Evolutionary conservation across 2,329 filamentous ascomycete genomes (phyloP).

Genomic region (Pyrenophora graminea): DNA sequence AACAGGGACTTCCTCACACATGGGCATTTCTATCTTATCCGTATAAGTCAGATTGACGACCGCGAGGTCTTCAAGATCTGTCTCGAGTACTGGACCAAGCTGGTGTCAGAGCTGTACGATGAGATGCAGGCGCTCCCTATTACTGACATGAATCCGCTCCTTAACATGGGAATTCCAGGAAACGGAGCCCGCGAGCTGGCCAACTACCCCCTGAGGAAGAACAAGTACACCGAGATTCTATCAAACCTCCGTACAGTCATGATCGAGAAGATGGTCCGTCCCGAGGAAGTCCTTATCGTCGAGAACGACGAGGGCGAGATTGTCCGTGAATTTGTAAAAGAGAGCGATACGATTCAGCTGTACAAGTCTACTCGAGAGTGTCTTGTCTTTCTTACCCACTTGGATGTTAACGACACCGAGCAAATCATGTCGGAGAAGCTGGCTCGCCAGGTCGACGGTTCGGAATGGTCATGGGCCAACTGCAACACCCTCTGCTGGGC

Average conservation of each 20-base stretch:
- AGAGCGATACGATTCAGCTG: conserved; percentile 97
- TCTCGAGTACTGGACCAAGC: conserved; percentile 97
- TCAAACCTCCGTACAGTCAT: conserved; percentile 95
- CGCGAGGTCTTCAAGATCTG: conserved; percentile 99
- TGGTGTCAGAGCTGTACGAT: conserved; percentile 96
- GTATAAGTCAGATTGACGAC: conserved; percentile 98
- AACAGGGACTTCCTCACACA: conserved; percentile 95
- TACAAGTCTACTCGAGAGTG: conserved; percentile 99
- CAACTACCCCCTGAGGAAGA: conserved; percentile 92
- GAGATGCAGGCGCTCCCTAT: conserved; percentile 98
- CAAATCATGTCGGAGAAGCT: conserved; percentile 99
- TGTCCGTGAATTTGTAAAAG: conserved; percentile 98
- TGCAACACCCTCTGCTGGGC: conserved; percentile 99
- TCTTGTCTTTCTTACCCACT: conserved; percentile 92
- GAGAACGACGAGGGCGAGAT: conserved; percentile 99
- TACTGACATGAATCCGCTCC: conserved; percentile 86
- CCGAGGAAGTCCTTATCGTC: conserved; percentile 97
- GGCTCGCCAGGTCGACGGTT: conserved; percentile 88
- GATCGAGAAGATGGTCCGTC: conserved; percentile 99
- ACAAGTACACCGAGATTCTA: conserved; percentile 94
- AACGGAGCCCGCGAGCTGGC: conserved; percentile 86
- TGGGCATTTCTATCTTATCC: conserved; percentile 96
- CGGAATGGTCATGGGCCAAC: conserved; percentile 99
- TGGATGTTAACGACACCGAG: conserved; percentile 96
- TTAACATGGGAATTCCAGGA: conserved; percentile 76